A percentile compares a stretch with the other conserved stretches of the same genome.
These are phyloP conservation scores for Alloteropsis semialata DNA, from an alignment of 176 grass and related monocot genomes.

Conservation along the genomic window DNA sequence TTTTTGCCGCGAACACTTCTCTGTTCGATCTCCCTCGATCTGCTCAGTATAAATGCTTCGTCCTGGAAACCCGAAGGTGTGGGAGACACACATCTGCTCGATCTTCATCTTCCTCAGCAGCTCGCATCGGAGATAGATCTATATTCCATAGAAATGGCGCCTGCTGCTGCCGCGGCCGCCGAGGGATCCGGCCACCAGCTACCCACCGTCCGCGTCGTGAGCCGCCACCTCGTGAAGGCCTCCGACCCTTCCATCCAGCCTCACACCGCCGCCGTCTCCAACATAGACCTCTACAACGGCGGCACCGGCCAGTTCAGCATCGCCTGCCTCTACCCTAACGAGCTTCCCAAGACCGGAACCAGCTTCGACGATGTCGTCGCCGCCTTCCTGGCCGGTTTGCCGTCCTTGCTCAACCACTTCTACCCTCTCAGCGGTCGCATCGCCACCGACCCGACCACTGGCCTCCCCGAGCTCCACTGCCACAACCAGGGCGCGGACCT, in stretches of 20 bases:
- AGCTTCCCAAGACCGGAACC: not conserved
- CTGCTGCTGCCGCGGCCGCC: too few species aligned
- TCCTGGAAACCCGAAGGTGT: too few species aligned
- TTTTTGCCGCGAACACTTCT: too few species aligned
- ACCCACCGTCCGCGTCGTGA: not conserved
- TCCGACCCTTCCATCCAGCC: not conserved
- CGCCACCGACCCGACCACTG: not conserved
- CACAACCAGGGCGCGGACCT: constrained; percentile 45
- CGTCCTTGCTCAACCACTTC: constrained; percentile 25
- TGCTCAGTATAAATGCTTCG: too few species aligned
- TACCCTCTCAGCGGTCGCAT: constrained; percentile 20
- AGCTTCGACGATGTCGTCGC: constrained; percentile 14
- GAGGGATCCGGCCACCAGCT: too few species aligned
- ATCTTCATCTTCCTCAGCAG: too few species aligned
- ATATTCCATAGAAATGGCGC: too few species aligned
- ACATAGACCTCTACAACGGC: not conserved
- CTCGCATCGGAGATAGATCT: too few species aligned
- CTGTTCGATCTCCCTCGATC: too few species aligned
- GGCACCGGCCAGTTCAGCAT: not conserved
- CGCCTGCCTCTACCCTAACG: constrained; percentile 20
- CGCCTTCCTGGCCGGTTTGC: constrained; percentile 2
- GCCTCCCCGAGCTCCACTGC: constrained; percentile 23
- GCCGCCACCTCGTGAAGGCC: not conserved
- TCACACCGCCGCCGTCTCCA: not conserved
- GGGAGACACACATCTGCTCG: too few species aligned